Base-by-base conservation (phyloP, 2,329 filamentous ascomycete species). In the Davidsoniella eucalypti region DNA sequence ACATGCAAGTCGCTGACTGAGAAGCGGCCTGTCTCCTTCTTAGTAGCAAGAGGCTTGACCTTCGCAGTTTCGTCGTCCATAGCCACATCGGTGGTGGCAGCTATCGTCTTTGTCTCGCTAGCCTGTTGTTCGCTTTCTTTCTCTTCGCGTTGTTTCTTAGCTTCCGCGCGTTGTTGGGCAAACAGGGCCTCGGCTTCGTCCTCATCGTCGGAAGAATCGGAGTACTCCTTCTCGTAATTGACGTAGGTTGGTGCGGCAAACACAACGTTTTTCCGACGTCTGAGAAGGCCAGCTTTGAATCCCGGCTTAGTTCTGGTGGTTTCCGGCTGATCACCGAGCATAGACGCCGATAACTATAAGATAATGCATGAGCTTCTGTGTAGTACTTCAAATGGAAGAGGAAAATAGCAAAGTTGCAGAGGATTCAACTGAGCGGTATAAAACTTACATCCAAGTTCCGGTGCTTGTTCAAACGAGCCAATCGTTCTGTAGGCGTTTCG, bases 401-500 rank as follows among this genome's bases (percentile, higher is more conserved):
- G 4, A 29, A 5, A 29, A 29, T 29, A 10, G 26, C 7, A 29
- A 29, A 8, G 26, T 29, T 29, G 10, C 26, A 29, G 1, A 29
- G 26, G 26, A 29, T 29, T 29, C 8, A 25, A 14, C 5, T 25
- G 12, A 14, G 14, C 40, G 12, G 7, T 17, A 14, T 26, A 37
- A 47, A 44, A 62, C 85, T 56, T 76, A 94, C 87, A 69, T 98
- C 92, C 58, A 96, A 88, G 61, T 98, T 98, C 61, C 92, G 79
- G 66, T 98, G 92, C 67, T 98, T 98, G 66, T 98, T 98, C 56
- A 96, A 67, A 56, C 92, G 80, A 43, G 92, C 92, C 55, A 98
- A 67, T 61, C 92, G 77, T 69, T 98, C 92, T 14, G 90, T 95
- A 2, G 92, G 92, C 7, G 92, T 98, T 64, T 98, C 92, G 56